These are phyloP conservation scores for Talaromyces pinophilus DNA, from an alignment of 2,329 filamentous ascomycete species.

Conservation along the genomic window DNA sequence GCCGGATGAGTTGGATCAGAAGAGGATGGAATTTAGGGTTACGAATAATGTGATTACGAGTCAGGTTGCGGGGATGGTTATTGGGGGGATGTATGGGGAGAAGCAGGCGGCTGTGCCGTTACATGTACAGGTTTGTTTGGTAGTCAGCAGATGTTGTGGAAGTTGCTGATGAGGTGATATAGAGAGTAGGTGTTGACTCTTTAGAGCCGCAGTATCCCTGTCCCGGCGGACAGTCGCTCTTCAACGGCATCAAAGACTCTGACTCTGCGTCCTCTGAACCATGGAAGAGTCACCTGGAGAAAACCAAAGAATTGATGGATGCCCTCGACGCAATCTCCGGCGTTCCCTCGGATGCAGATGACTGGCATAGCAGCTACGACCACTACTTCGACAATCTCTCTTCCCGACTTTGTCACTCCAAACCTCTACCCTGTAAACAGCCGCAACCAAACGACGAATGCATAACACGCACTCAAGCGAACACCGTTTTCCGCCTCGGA, in stretches of 20 bases:
- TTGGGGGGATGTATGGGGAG: slow-evolving; percentile 65
- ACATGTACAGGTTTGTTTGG: slow-evolving; percentile 47
- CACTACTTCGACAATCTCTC: slow-evolving; percentile 86
- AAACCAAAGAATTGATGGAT: slow-evolving; percentile 57
- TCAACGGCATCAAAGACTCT: slow-evolving; percentile 41
- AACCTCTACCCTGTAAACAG: slow-evolving; percentile 68
- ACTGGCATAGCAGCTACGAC: slow-evolving; percentile 69
- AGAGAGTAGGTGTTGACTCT: slow-evolving; percentile 60
- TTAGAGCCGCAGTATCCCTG: slow-evolving; percentile 75
- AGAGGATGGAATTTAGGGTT: slow-evolving; percentile 65
- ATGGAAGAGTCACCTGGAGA: slow-evolving; percentile 67
- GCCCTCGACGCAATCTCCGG: slow-evolving; percentile 69
- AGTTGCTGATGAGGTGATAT: background rate
- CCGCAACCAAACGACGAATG: slow-evolving; percentile 51
- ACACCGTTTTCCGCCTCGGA: slow-evolving; percentile 73
- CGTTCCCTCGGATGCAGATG: slow-evolving; percentile 56
- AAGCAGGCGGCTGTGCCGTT: slow-evolving; percentile 48
- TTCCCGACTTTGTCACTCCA: slow-evolving; percentile 72
- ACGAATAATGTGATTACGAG: slow-evolving; percentile 82
- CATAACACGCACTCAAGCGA: slow-evolving; percentile 62
- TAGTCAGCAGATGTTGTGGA: slow-evolving; percentile 6
- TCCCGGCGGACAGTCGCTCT: slow-evolving; percentile 50
- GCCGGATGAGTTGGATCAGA: slow-evolving; percentile 51
- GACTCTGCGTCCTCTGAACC: slow-evolving; percentile 41
- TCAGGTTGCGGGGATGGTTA: slow-evolving; percentile 74